Percentiles rank a stretch among this genome's conserved stretches.
phyloP scores from a whole-genome alignment of 495 filamentous ascomycete genomes.

The Talaromyces stipitatus region DNA sequence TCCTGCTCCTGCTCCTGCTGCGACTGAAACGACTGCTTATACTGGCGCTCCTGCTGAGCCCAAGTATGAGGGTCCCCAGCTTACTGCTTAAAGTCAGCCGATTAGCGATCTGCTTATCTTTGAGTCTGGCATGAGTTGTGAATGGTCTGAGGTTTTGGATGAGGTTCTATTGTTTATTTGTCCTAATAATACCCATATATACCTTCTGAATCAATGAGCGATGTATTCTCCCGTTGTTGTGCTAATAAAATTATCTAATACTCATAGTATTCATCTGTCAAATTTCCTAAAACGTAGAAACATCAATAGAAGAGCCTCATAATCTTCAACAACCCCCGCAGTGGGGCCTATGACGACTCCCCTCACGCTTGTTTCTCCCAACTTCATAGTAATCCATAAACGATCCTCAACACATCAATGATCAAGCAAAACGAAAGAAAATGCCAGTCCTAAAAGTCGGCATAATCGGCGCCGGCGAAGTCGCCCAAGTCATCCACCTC shows the following conservation, averaged over 20 bases:
- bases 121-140: too few relatives aligned
- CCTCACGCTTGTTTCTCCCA: not conserved
- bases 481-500: conserved; percentile 43
- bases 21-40: not conserved
- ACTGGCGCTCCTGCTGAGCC: conserved; percentile 3
- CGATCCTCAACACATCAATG: not conserved
- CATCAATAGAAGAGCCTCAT: not conserved
- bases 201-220: not conserved
- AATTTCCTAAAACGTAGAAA: not conserved
- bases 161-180: not conserved
- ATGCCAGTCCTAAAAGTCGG: conserved; percentile 21
- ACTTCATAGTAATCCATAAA: too few relatives aligned
- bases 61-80: conserved; percentile 5
- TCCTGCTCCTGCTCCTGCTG: not conserved
- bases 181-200: not conserved
- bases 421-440: not conserved
- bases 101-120: not conserved
- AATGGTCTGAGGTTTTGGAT: too few relatives aligned
- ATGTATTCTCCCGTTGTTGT: not conserved
- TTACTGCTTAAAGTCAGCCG: conserved; percentile 2
- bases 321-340: not conserved
- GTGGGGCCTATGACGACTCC: not conserved
- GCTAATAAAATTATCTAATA: not conserved
- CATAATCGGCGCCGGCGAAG: conserved; percentile 39
- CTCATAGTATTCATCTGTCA: not conserved